Percentiles rank a stretch among this genome's conserved stretches.
Conservation (phyloP, 1,284 basidiomycete genomes). For the Ustilago tritici region DNA sequence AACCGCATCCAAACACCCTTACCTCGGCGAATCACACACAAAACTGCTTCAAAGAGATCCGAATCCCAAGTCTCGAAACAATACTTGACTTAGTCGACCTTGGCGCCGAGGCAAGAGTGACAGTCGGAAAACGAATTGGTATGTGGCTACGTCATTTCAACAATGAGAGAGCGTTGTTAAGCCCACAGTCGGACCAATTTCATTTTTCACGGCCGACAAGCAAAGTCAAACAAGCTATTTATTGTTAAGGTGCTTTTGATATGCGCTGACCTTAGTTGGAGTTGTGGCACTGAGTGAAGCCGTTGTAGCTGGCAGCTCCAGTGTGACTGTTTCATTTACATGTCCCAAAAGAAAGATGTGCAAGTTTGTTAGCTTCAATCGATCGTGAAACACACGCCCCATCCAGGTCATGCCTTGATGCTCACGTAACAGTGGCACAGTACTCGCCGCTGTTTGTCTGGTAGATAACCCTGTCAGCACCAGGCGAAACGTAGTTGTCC, state of each 20-base stretch:
- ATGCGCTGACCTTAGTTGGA: neutral
- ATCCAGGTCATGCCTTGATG: neutral
- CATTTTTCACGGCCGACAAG: neutral
- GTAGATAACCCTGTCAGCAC: slow-evolving; percentile 43
- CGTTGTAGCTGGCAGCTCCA: slow-evolving; percentile 23
- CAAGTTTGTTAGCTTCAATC: neutral
- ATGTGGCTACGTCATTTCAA: neutral
- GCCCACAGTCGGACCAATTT: no score
- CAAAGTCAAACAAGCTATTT: neutral
- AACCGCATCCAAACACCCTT: neutral
- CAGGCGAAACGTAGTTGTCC: slow-evolving; percentile 39
- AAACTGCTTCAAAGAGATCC: neutral
- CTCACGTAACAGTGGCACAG: slow-evolving; percentile 34
- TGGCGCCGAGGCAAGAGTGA: neutral
- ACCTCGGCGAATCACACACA: neutral
- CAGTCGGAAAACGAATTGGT: neutral
- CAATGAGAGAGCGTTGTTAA: neutral
- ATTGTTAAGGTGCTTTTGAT: neutral
- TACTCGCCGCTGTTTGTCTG: slow-evolving; percentile 23
- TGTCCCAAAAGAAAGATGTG: no score
- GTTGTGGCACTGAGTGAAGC: slow-evolving; percentile 22
- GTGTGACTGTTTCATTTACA: slow-evolving; percentile 17
- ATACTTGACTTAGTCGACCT: neutral
- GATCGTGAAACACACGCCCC: no score
- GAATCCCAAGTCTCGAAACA: neutral